Base-by-base conservation (phyloP, 2,329 filamentous ascomycete genomes). In the Shiraia bambusicola region DNA sequence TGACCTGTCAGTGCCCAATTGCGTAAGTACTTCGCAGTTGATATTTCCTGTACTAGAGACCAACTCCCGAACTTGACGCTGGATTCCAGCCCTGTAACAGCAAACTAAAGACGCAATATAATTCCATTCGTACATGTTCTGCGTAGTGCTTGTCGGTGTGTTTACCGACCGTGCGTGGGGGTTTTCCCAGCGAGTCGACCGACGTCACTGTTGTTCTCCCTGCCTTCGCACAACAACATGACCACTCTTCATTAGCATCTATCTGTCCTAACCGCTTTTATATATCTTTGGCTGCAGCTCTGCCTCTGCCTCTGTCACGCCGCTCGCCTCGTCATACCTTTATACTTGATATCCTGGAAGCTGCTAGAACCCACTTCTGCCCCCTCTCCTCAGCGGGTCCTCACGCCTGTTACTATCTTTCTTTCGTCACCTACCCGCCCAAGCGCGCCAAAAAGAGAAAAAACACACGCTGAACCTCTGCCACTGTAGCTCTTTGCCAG, bases 301-400 rank as follows among this genome's bases (percentile, higher is more conserved):
- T 22, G 19, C 19, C 19, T 22, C 19, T 22, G 19, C 8, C 19
- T 4, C 19, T 22, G 19, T 8, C 19, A 22, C 19, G 8, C 19
- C 8, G 19, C 19, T 8, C 19, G 8, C 19, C 19, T 22, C 19
- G 19, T 22, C 4, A n/a, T n/a, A n/a, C n/a, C n/a, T n/a, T n/a
- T n/a, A n/a, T n/a, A n/a, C n/a, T n/a, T n/a, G n/a, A n/a, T n/a
- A 50, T 58, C 53, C 49, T 52, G 42, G 54, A 60, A 59, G 47
- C 39, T 57, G 48, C 57, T 45, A 57, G 58, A 60, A 59, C 43
- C 57, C 55, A 54, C 55, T 50, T 50, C 48, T 48, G 43, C 27
- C 27, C 49, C n/a, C n/a, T n/a, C n/a, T n/a, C n/a, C n/a, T 44
- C 45, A 46, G 50, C 54, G 50, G 56, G 48, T 49, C 54, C 46